A percentile compares a stretch with the other conserved stretches of the same genome.
Evolutionary conservation across 2,329 filamentous ascomycete species (phyloP).

Genomic region (Lachnellula arida): DNA sequence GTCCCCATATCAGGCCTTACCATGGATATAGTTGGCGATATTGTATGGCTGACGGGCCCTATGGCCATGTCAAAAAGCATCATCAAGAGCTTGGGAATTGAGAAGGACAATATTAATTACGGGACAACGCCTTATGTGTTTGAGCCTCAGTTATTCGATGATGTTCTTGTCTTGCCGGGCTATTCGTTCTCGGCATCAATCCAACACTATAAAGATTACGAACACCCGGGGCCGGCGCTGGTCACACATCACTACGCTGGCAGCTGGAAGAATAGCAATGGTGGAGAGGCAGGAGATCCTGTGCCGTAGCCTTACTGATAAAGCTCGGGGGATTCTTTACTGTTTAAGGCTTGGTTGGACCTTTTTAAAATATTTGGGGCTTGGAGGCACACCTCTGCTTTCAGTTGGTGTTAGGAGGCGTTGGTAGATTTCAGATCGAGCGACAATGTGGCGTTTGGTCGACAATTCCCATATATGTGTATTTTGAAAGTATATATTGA

Average conservation of each 20-base stretch:
- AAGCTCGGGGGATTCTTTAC: no score
- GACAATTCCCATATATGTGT: no score
- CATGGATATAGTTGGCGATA: slow-evolving; percentile 24
- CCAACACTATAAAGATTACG: slow-evolving; percentile 2
- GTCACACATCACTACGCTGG: slow-evolving; percentile 14
- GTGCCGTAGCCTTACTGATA: no score
- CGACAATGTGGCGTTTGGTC: no score
- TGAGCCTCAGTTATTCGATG: slow-evolving; percentile 25
- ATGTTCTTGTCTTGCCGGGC: slow-evolving; percentile 21
- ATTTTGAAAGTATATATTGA: no score
- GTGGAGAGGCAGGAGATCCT: neutral
- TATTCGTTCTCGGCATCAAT: slow-evolving; percentile 9
- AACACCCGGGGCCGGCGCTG: slow-evolving; percentile 2
- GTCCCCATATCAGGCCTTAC: slow-evolving; percentile 17
- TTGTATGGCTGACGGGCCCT: slow-evolving; percentile 29
- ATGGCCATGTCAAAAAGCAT: slow-evolving; percentile 24
- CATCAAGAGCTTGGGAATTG: slow-evolving; percentile 22
- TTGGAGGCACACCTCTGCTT: no score
- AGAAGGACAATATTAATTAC: slow-evolving; percentile 11
- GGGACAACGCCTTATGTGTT: slow-evolving; percentile 19
- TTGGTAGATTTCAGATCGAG: no score
- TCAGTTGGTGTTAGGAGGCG: no score
- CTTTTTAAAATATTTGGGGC: no score
- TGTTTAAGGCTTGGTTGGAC: no score
- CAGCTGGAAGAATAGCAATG: slow-evolving; percentile 14